phyloP scores from a whole-genome alignment of 495 filamentous ascomycete genomes.

The Parachaetomium inaequale region DNA sequence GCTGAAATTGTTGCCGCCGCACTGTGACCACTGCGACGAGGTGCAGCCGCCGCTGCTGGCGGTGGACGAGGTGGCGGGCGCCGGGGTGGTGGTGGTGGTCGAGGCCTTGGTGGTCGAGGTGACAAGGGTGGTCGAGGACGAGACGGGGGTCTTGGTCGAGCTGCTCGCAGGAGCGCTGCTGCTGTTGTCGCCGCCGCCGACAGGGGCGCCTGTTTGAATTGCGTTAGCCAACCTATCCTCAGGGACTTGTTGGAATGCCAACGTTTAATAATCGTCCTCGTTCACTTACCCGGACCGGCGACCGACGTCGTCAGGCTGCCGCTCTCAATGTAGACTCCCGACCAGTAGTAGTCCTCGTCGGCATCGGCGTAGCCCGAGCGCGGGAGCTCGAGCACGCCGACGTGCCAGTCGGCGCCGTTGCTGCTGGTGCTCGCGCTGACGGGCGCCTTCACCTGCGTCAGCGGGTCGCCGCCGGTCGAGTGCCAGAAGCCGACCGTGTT shows the following conservation, averaged over 20 bases:
- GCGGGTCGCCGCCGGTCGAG: constrained; percentile 54
- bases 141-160: not conserved
- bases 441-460: constrained; percentile 54
- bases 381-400: constrained; percentile 67
- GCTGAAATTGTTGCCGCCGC: constrained; percentile 40
- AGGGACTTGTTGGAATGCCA: too few species aligned
- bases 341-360: constrained; percentile 67
- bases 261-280: not conserved
- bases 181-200: constrained; percentile 14
- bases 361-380: constrained; percentile 52
- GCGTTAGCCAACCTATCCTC: not conserved
- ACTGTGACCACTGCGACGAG: constrained; percentile 40
- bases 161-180: constrained; percentile 8
- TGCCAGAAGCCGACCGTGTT: constrained; percentile 66
- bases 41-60: constrained; percentile 20
- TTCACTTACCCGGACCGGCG: constrained; percentile 29
- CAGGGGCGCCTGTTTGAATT: constrained; percentile 11
- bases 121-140: constrained; percentile 20
- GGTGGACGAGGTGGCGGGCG: not conserved
- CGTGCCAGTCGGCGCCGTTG: constrained; percentile 73
- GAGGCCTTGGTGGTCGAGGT: constrained; percentile 17
- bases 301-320: constrained; percentile 55
- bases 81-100: constrained; percentile 12
- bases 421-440: constrained; percentile 57
- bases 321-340: constrained; percentile 69